Evolutionary conservation across 495 filamentous ascomycete species (phyloP), one percentile per base, ranked within the genome.

Genomic region (Aspergillus baeticus): DNA sequence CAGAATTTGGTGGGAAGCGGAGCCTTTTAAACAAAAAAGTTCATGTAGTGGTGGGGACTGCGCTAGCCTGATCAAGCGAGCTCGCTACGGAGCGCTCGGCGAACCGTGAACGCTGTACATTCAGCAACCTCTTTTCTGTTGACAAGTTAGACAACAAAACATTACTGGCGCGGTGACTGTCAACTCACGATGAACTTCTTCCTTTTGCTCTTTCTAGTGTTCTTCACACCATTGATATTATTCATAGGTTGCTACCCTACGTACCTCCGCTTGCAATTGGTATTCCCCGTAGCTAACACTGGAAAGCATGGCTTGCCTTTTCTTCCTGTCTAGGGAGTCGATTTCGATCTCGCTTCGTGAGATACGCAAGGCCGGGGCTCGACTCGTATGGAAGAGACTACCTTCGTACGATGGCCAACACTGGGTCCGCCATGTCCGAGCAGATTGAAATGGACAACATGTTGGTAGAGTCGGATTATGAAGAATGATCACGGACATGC

Each of bases 371-470:
- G 21, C 66, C 75, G 14, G 71, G 73, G 3, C 49, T 73, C 17
- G 77, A 74, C 17, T 59, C 75, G 6, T 87, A 80, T 58, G 83
- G 79, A 23, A 65, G 79, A 52, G 75, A 74, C 46, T 86, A 85
- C 55, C 70, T 82, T 14, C 75, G 82, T 33, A 76, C 71, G 21
- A 80, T 85, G 73, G 76, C 75, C 3, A 76, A 74, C 46, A 74
- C 76, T 10, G 80, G 76, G 7, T 67, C 77, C 34, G 79, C 74
- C n/a, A 77, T 81, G 65, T 85, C 80, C 64, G 82, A 86, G 65
- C 83, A 84, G 55, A 83, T 87, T 60, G 84, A 86, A 60, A 71
- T 85, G 76, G 74, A 84, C 36, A 78, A 84, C 55, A 83, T 84
- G 81, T 66, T 85, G 29, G 67, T 69, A 29, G 76, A 81, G 48